These are phyloP conservation scores for Solanum pennellii DNA, from an alignment of 257 asterid species.

Conservation along the genomic window DNA sequence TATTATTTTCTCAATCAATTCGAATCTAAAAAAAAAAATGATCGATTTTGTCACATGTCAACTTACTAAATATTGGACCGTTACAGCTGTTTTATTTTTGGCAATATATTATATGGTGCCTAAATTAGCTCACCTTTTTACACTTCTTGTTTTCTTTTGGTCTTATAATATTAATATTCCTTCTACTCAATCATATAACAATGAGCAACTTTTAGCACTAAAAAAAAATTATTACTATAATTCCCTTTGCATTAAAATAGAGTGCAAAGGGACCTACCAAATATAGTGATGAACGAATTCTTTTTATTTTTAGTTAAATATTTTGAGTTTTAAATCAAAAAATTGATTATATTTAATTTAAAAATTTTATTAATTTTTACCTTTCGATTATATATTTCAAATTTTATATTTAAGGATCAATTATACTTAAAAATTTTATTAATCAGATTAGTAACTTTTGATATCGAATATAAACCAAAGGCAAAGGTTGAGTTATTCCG, in stretches of 20 bases:
- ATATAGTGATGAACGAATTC: neutral
- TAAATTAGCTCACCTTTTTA: neutral
- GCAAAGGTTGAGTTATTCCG: neutral
- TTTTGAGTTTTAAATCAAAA: too few species aligned
- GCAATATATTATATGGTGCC: neutral
- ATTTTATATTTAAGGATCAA: too few species aligned
- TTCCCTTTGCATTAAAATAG: neutral
- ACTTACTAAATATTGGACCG: neutral
- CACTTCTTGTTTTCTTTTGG: neutral
- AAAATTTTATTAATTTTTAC: too few species aligned
- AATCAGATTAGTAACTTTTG: too few species aligned
- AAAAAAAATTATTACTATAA: neutral
- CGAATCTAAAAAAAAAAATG: neutral
- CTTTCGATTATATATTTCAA: too few species aligned
- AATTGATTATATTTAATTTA: too few species aligned
- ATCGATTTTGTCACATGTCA: neutral
- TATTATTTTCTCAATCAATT: neutral
- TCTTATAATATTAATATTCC: neutral
- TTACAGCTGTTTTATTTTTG: neutral
- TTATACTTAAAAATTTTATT: too few species aligned
- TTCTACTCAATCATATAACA: neutral
- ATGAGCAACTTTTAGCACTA: neutral
- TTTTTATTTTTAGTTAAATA: too few species aligned
- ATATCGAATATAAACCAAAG: neutral
- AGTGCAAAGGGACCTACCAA: neutral